A percentile compares a stretch with the other conserved stretches of the same genome.
Conservation (phyloP, 331 rosid genomes). For the Quercus phellos region DNA sequence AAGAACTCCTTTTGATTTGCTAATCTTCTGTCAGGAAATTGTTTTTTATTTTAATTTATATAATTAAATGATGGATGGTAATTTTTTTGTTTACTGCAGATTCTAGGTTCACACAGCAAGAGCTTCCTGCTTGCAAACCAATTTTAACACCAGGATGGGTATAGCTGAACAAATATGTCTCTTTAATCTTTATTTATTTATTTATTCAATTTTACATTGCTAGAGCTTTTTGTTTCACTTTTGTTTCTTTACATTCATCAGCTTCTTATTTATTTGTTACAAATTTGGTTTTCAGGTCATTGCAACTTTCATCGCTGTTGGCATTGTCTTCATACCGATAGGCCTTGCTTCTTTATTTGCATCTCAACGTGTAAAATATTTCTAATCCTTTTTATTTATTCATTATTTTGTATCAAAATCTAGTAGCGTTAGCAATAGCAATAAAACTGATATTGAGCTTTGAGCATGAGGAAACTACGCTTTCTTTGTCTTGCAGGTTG, state of each 20-base stretch:
- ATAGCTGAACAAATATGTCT: constrained; percentile 3
- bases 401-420: constrained; percentile 3
- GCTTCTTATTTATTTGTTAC: not conserved
- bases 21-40: too few species aligned
- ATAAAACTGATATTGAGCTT: not conserved
- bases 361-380: constrained; percentile 55
- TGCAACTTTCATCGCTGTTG: constrained; percentile 42
- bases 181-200: not conserved
- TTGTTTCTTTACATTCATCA: not conserved
- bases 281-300: constrained; percentile 48
- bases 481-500: constrained; percentile 51
- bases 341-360: constrained; percentile 74
- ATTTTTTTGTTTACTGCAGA: constrained; percentile 36
- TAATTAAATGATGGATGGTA: not conserved
- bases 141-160: constrained; percentile 88
- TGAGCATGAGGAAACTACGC: not conserved
- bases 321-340: constrained; percentile 66
- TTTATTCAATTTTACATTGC: not conserved
- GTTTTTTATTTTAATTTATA: not conserved
- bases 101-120: constrained; percentile 82
- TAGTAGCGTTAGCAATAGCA: not conserved
- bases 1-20: too few species aligned
- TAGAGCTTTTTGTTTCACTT: not conserved
- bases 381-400: not conserved
- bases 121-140: constrained; percentile 87